phyloP scores from a whole-genome alignment of 768 basidiomycete species.

The Amanita jacksonii region DNA sequence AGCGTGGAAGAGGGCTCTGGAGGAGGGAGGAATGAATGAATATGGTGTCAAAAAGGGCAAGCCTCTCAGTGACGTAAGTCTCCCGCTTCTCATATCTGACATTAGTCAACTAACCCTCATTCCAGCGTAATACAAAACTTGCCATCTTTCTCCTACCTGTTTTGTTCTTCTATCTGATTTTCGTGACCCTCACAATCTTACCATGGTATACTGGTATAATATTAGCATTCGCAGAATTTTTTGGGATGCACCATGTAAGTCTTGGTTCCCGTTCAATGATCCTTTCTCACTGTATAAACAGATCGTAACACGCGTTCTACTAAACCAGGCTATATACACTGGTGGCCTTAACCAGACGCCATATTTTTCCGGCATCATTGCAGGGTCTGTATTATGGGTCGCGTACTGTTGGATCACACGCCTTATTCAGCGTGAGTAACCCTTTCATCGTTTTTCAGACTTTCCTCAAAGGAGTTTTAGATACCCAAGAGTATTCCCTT shows the following conservation, averaged over 20 bases:
- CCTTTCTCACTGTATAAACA: constrained; percentile 19
- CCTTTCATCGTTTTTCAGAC: background rate
- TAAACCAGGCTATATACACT: constrained; percentile 74
- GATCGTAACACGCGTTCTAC: constrained; percentile 79
- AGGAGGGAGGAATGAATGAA: constrained; percentile 79
- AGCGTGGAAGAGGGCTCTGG: constrained; percentile 82
- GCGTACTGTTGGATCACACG: constrained; percentile 73
- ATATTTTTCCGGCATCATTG: constrained; percentile 90
- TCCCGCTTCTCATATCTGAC: background rate
- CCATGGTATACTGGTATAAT: constrained; percentile 88
- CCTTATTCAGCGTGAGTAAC: constrained; percentile 59
- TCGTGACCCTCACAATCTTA: constrained; percentile 70
- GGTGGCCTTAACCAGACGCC: constrained; percentile 82
- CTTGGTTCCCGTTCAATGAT: background rate
- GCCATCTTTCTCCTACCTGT: constrained; percentile 73
- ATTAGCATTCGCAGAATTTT: constrained; percentile 79
- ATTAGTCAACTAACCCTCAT: constrained; percentile 1
- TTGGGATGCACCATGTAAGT: constrained; percentile 88
- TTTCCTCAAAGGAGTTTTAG: constrained; percentile 36
- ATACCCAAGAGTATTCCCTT: constrained; percentile 67
- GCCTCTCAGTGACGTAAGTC: constrained; percentile 59
- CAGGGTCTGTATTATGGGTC: constrained; percentile 80
- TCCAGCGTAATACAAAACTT: constrained; percentile 71
- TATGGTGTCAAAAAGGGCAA: constrained; percentile 58
- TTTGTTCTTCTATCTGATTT: constrained; percentile 73